phyloP scores from a whole-genome alignment of 2,329 filamentous ascomycete genomes.

The Ceratocystiopsis sp. region DNA sequence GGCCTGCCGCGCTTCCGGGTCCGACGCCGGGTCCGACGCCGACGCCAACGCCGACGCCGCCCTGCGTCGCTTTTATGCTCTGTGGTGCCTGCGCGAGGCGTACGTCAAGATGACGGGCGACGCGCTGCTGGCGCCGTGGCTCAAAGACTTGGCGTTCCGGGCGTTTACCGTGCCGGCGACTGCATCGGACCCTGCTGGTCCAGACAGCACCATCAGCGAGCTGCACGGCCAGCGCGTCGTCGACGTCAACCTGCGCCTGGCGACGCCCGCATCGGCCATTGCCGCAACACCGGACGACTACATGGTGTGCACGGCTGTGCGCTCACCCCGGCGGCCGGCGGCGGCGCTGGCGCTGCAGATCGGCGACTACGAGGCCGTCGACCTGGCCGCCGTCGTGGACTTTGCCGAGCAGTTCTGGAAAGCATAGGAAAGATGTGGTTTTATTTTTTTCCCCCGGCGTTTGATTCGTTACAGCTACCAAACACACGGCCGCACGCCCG shows the following conservation, averaged over 20 bases:
- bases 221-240: conserved; percentile 22
- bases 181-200: conserved; percentile 11
- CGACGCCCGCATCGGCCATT: conserved; percentile 20
- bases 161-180: conserved; percentile 37
- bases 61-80: conserved; percentile 55
- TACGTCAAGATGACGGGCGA: conserved; percentile 75
- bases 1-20: conserved; percentile 7
- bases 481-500: conserved; percentile 1
- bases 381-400: no score
- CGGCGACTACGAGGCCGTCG: no score
- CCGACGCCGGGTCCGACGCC: conserved; percentile 11
- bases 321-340: conserved; percentile 20
- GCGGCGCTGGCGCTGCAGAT: conserved; percentile 12
- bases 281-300: conserved; percentile 21
- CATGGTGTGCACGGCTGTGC: conserved; percentile 36
- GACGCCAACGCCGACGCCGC: conserved; percentile 46
- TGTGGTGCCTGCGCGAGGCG: conserved; percentile 66
- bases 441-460: no score
- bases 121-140: conserved; percentile 56
- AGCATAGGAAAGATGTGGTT: no score
- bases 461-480: not conserved
- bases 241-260: conserved; percentile 25
- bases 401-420: no score
- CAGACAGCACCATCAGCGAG: conserved; percentile 18
- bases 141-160: conserved; percentile 51